Percentiles rank a stretch among this genome's conserved stretches.
Conservation (phyloP, 768 basidiomycete genomes). For the Leccinum subtestaceum region DNA sequence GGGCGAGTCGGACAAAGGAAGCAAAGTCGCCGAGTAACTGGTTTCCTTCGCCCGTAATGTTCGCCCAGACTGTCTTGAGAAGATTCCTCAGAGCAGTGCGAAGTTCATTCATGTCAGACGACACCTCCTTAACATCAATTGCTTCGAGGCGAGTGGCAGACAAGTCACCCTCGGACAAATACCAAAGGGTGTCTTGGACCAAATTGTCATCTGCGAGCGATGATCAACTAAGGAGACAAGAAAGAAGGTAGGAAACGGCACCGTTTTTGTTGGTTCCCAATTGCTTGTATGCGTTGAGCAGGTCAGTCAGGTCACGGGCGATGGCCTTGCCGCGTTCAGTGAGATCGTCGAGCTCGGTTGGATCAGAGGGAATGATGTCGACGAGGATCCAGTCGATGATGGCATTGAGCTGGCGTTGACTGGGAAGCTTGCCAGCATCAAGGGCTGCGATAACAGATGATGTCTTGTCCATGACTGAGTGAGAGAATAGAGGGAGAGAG, state of each 20-base stretch:
- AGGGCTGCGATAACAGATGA: conserved; percentile 64
- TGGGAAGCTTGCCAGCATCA: conserved; percentile 68
- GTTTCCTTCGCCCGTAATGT: conserved; percentile 50
- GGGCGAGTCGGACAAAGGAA: conserved; percentile 56
- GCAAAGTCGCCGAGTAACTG: conserved; percentile 59
- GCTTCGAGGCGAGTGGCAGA: conserved; percentile 36
- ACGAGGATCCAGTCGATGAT: conserved; percentile 56
- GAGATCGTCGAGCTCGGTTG: conserved; percentile 39
- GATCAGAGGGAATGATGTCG: conserved; percentile 45
- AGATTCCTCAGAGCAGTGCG: conserved; percentile 50
- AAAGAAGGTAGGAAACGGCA: conserved; percentile 18
- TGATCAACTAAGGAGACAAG: neutral
- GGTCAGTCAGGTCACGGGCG: conserved; percentile 45
- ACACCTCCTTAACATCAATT: conserved; percentile 43
- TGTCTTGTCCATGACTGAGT: conserved; percentile 55
- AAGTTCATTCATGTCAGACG: conserved; percentile 49
- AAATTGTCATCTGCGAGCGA: conserved; percentile 52
- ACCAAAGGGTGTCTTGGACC: conserved; percentile 65
- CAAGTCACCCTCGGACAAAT: conserved; percentile 55
- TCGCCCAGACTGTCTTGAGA: conserved; percentile 51
- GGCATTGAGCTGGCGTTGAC: conserved; percentile 51
- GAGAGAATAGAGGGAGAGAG: neutral
- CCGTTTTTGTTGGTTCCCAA: conserved; percentile 58
- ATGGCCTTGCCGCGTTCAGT: conserved; percentile 54
- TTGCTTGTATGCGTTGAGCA: conserved; percentile 58